Conservation (phyloP, 2,329 filamentous ascomycete genomes). For the Diplocarpon mali region DNA sequence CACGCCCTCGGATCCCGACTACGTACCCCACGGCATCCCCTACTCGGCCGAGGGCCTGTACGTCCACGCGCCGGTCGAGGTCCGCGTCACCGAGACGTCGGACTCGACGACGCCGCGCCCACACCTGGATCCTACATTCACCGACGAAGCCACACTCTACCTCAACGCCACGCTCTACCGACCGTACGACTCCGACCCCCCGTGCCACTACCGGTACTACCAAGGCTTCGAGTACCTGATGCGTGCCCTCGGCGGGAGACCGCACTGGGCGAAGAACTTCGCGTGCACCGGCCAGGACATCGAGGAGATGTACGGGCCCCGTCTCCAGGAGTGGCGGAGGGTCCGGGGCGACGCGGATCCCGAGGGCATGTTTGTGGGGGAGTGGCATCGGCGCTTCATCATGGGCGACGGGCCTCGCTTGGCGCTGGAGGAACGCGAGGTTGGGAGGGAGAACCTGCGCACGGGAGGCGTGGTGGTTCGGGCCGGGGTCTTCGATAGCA, state of each 20-base stretch:
- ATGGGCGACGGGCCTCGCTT: conserved; percentile 28
- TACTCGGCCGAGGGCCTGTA: conserved; percentile 70
- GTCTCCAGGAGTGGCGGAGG: conserved; percentile 54
- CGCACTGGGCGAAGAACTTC: conserved; percentile 95
- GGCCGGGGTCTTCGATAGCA: conserved; percentile 10
- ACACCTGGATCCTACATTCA: conserved; percentile 61
- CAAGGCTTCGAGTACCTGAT: conserved; percentile 86
- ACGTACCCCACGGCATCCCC: conserved; percentile 59
- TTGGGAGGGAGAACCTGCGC: conserved; percentile 14
- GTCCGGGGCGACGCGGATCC: conserved; percentile 64
- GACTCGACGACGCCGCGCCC: conserved; percentile 36
- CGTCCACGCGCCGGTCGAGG: conserved; percentile 84
- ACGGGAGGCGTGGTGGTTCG: conserved; percentile 21
- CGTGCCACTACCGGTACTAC: conserved; percentile 68
- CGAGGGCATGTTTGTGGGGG: conserved; percentile 77
- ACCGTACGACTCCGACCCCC: conserved; percentile 67
- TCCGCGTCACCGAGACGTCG: conserved; percentile 68
- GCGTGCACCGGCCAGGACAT: conserved; percentile 49
- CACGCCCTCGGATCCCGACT: conserved; percentile 49
- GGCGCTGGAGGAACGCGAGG: conserved; percentile 23
- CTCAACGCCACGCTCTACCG: conserved; percentile 85
- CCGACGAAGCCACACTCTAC: conserved; percentile 66
- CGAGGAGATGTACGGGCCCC: conserved; percentile 55
- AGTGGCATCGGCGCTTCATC: conserved; percentile 73
- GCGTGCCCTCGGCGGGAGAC: conserved; percentile 69